phyloP scores from a whole-genome alignment of 257 asterid species.

The Solanum infundibuliforme region DNA sequence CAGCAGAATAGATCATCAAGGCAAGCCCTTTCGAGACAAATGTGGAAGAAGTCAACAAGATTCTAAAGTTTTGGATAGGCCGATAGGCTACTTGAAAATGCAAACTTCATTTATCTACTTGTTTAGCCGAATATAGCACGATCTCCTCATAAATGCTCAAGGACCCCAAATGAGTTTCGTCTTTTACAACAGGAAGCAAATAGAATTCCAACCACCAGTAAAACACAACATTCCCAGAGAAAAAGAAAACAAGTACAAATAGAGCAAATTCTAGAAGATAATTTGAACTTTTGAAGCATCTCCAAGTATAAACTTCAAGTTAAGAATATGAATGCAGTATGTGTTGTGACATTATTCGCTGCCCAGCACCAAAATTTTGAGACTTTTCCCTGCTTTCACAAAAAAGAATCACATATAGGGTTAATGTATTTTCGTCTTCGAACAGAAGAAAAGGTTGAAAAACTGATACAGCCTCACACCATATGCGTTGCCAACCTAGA shows the following conservation, averaged over 20 bases:
- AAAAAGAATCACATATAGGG: constrained; percentile 57
- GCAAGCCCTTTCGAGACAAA: neutral
- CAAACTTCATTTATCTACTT: neutral
- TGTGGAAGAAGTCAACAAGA: neutral
- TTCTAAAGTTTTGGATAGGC: neutral
- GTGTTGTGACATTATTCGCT: neutral
- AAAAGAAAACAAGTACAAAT: neutral
- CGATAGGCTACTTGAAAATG: neutral
- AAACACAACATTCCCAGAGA: neutral
- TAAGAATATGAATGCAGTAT: neutral
- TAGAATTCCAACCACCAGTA: neutral
- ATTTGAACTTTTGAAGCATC: neutral
- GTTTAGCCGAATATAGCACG: neutral
- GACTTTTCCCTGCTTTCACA: constrained; percentile 55
- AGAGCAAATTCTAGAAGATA: neutral
- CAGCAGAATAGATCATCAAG: neutral
- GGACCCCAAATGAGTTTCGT: neutral
- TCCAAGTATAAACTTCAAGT: neutral
- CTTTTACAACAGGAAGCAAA: neutral
- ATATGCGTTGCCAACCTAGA: constrained; percentile 98
- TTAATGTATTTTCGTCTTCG: constrained; percentile 70
- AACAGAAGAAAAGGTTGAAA: constrained; percentile 79
- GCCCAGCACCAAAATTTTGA: constrained; percentile 12
- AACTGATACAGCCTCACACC: constrained; percentile 98
- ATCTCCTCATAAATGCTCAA: neutral